phyloP scores from a whole-genome alignment of 2,329 filamentous ascomycete genomes.

The Penicillium vulpinum region DNA sequence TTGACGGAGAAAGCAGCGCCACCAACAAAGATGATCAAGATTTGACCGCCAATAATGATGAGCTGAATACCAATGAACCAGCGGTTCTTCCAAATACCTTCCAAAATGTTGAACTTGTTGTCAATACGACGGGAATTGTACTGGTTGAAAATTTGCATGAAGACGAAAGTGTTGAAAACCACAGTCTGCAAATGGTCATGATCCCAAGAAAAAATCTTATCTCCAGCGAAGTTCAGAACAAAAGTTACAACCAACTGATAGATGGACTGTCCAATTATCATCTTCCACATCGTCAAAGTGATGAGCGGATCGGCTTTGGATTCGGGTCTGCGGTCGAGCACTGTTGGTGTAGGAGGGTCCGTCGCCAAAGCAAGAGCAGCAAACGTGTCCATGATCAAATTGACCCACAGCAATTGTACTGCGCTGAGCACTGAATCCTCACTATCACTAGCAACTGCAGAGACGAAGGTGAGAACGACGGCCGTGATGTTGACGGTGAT shows the following conservation, averaged over 20 bases:
- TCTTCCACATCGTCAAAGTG: conserved; percentile 49
- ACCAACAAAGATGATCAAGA: conserved; percentile 71
- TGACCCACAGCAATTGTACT: conserved; percentile 68
- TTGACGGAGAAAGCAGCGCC: conserved; percentile 65
- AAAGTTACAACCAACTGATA: conserved; percentile 46
- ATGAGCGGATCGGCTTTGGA: conserved; percentile 49
- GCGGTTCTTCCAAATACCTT: conserved; percentile 44
- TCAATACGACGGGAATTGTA: conserved; percentile 50
- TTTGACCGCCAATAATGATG: conserved; percentile 68
- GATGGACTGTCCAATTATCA: conserved; percentile 47
- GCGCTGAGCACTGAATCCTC: conserved; percentile 64
- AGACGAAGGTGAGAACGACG: conserved; percentile 64
- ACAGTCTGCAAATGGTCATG: conserved; percentile 35
- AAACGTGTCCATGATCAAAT: conserved; percentile 70
- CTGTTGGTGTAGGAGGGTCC: conserved; percentile 59
- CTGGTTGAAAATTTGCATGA: conserved; percentile 54
- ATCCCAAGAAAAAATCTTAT: conserved; percentile 36
- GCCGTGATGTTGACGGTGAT: conserved; percentile 66
- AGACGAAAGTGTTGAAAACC: conserved; percentile 50
- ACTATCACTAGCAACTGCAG: conserved; percentile 58
- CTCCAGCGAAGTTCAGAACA: conserved; percentile 49
- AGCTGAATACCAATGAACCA: conserved; percentile 61
- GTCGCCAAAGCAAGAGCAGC: conserved; percentile 66
- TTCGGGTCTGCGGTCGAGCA: conserved; percentile 56
- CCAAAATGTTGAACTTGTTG: conserved; percentile 47